Base-by-base conservation (phyloP, 306 rosid species). In the Begonia loranthoides region DNA sequence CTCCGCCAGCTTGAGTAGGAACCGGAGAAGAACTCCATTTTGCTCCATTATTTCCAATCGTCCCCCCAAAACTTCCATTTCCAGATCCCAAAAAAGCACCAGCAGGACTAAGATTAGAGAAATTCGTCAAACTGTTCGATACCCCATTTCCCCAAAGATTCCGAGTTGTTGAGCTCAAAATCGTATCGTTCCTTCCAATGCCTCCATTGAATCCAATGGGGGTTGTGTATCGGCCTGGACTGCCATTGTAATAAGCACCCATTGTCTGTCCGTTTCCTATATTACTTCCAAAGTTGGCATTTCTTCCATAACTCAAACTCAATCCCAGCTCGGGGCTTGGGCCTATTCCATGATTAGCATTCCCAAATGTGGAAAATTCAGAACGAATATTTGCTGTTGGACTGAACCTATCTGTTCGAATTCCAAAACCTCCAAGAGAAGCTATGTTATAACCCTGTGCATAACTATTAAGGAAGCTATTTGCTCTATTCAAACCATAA, bases 121-220 rank as follows among this genome's bases (percentile, higher is more conserved):
- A 63, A 60, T 73, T 79, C 38, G 56, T 72, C 59, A 79, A 73
- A 68, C 54, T 76, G 51, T 38, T 73, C 28, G 83, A 63, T 66
- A 77, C 69, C 9, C 93, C 87, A 52, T 74, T 83, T 69, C 87
- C 96, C 96, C 96, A 86, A 21, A 87, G 78, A 79, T 79, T 92
- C 59, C 93, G 77, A 56, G 87, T 50, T 16, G 93, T 22, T 45
- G 96, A 75, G 79, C 55, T 83, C 69, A 81, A 59, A 9, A 73
- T 75, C 70, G 94, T 78, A 68, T 73, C 70, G 0, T 54, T 71
- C 74, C 96, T 84, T 47, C 72, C 96, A 68, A 65, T 78, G 36
- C 72, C 66, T 13, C 71, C 83, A 14, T 51, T 79, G 45, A 74
- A 80, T 45, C 92, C 96, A 50, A 84, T 84, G 15, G 94, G 96